These are phyloP conservation scores for Strobilomyces dryophilus DNA, from an alignment of 768 basidiomycete genomes.

Conservation along the genomic window DNA sequence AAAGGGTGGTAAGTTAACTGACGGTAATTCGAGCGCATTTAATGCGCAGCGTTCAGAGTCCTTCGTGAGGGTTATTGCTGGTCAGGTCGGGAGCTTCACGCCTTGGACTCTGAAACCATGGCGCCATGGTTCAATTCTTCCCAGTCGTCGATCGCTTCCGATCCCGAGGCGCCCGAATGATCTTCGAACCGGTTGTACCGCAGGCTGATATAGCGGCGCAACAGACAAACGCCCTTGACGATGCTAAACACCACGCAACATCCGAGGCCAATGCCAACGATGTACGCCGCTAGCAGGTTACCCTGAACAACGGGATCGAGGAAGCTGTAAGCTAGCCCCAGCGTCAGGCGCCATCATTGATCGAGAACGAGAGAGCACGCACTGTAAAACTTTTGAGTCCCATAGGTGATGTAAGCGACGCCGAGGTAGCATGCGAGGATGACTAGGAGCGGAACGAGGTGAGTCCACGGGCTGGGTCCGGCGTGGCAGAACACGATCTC, in stretches of 20 bases:
- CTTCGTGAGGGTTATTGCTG: neutral
- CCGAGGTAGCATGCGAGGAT: slow-evolving; percentile 56
- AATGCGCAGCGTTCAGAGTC: neutral
- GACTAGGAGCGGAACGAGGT: slow-evolving; percentile 43
- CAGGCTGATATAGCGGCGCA: slow-evolving; percentile 36
- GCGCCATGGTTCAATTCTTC: slow-evolving; percentile 33
- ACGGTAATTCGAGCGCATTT: neutral
- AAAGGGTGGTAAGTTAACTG: neutral
- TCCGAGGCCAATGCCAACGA: slow-evolving; percentile 54
- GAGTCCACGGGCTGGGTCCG: slow-evolving; percentile 49
- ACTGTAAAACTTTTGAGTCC: slow-evolving; percentile 64
- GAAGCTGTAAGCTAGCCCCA: slow-evolving; percentile 56
- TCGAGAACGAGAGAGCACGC: slow-evolving; percentile 21
- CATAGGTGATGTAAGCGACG: slow-evolving; percentile 63
- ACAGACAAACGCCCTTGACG: slow-evolving; percentile 38
- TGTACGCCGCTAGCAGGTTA: slow-evolving; percentile 52
- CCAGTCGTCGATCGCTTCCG: slow-evolving; percentile 42
- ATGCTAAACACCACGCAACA: slow-evolving; percentile 49
- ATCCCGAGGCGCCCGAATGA: neutral
- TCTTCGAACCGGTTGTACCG: slow-evolving; percentile 10
- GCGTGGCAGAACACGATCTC: slow-evolving; percentile 56
- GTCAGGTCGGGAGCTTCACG: neutral
- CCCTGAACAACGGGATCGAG: slow-evolving; percentile 48
- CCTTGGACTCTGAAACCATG: neutral
- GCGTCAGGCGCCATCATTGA: neutral